phyloP scores from a whole-genome alignment of 2,329 filamentous ascomycete species.

The Aspergillus eucalypticola region DNA sequence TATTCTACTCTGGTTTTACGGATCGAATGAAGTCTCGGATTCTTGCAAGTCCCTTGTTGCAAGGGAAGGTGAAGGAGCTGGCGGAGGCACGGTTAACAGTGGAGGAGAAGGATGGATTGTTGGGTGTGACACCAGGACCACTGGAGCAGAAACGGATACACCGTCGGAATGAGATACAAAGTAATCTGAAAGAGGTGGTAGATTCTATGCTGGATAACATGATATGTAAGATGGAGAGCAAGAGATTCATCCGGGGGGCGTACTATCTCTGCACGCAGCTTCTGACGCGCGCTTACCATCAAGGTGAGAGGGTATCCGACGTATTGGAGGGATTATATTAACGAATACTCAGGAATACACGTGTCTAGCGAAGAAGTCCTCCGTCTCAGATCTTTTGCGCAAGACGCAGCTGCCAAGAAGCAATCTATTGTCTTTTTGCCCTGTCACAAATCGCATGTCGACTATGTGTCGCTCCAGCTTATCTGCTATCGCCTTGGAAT shows the following conservation, averaged over 20 bases:
- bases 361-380: constrained; percentile 93
- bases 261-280: constrained; percentile 89
- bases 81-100: constrained; percentile 72
- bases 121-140: constrained; percentile 48
- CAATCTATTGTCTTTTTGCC: constrained; percentile 96
- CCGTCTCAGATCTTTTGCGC: constrained; percentile 75
- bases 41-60: constrained; percentile 72
- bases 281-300: constrained; percentile 88
- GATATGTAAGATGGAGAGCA: constrained; percentile 99
- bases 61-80: constrained; percentile 71
- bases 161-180: constrained; percentile 63
- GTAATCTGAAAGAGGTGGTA: constrained; percentile 74
- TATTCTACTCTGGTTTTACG: constrained; percentile 89
- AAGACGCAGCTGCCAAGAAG: constrained; percentile 79
- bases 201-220: constrained; percentile 88
- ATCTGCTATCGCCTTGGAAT: constrained; percentile 94
- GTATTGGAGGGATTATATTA: not conserved
- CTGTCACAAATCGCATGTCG: constrained; percentile 91
- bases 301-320: constrained; percentile 56
- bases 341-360: constrained; percentile 64
- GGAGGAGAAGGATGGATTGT: constrained; percentile 73
- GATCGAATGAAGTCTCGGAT: constrained; percentile 84
- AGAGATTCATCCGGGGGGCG: constrained; percentile 83
- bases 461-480: constrained; percentile 91
- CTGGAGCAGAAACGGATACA: constrained; percentile 32